phyloP scores from a whole-genome alignment of 345 rosid genomes.

The Limnanthes douglasii region DNA sequence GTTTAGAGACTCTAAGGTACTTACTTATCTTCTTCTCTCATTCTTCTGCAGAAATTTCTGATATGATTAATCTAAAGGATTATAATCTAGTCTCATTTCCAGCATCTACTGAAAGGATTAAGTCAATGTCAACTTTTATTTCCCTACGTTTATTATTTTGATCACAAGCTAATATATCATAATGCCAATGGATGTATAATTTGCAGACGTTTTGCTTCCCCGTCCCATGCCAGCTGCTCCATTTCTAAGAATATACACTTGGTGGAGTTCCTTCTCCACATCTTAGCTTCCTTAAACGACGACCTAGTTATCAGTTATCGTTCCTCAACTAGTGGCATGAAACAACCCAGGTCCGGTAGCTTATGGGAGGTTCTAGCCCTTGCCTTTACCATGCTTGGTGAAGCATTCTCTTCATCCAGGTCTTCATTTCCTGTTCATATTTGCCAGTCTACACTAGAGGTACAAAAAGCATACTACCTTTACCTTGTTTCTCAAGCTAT shows the following conservation, averaged over 20 bases:
- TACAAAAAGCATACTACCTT: conserved; percentile 14
- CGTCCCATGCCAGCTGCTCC: conserved; percentile 22
- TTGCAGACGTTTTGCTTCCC: conserved; percentile 31
- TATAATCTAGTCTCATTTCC: no score
- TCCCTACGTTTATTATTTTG: no score
- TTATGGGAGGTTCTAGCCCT: conserved; percentile 54
- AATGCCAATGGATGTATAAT: no score
- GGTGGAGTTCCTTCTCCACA: conserved; percentile 48
- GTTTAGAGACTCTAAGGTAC: conserved; percentile 68
- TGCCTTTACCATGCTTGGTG: conserved; percentile 52
- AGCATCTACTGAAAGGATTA: no score
- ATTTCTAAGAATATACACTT: conserved; percentile 31
- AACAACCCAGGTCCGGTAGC: conserved; percentile 17
- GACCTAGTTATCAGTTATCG: conserved; percentile 23
- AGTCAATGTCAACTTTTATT: no score
- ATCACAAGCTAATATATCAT: no score
- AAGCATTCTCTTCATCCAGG: conserved; percentile 33
- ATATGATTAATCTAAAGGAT: no score
- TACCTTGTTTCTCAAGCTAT: conserved; percentile 8
- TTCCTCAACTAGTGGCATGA: conserved; percentile 24
- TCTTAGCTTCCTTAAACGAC: conserved; percentile 22
- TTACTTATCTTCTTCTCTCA: conserved; percentile 1
- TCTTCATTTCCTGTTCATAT: conserved; percentile 38
- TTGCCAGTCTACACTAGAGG: conserved; percentile 64
- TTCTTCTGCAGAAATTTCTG: no score